phyloP scores from a whole-genome alignment of 2,329 filamentous ascomycete species.

The Cadophora gregata region DNA sequence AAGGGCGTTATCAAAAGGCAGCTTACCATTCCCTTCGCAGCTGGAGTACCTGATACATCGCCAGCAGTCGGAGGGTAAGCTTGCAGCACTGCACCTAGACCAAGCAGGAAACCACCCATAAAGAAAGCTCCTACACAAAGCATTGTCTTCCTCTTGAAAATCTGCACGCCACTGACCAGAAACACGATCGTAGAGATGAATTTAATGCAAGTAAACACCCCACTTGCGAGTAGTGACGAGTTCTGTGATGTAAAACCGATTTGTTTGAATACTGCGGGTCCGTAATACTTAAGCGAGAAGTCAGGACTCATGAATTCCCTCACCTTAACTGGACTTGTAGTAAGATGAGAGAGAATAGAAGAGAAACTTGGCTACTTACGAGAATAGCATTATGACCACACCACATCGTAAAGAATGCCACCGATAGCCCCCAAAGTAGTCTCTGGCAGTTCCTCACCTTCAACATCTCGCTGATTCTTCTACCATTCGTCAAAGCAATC shows the following conservation, averaged over 20 bases:
- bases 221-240: slow-evolving; percentile 24
- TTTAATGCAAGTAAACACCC: slow-evolving; percentile 26
- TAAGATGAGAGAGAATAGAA: no score
- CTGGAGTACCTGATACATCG: slow-evolving; percentile 51
- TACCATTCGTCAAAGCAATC: slow-evolving; percentile 50
- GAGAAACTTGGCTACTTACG: not conserved
- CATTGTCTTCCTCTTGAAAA: slow-evolving; percentile 53
- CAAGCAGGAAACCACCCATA: slow-evolving; percentile 59
- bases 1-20: not conserved
- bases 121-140: slow-evolving; percentile 54
- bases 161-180: slow-evolving; percentile 46
- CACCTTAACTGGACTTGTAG: no score
- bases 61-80: slow-evolving; percentile 55
- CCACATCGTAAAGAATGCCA: slow-evolving; percentile 48
- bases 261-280: slow-evolving; percentile 26
- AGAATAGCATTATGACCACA: slow-evolving; percentile 30
- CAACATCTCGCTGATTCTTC: slow-evolving; percentile 54
- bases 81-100: slow-evolving; percentile 53
- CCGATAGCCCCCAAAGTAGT: slow-evolving; percentile 6
- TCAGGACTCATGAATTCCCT: not conserved
- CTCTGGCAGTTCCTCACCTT: slow-evolving; percentile 42
- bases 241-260: slow-evolving; percentile 27
- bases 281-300: slow-evolving; percentile 28
- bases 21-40: slow-evolving; percentile 62
- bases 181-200: slow-evolving; percentile 22